Conservation (phyloP, 2,329 filamentous ascomycete genomes). For the Fusarium luffae region DNA sequence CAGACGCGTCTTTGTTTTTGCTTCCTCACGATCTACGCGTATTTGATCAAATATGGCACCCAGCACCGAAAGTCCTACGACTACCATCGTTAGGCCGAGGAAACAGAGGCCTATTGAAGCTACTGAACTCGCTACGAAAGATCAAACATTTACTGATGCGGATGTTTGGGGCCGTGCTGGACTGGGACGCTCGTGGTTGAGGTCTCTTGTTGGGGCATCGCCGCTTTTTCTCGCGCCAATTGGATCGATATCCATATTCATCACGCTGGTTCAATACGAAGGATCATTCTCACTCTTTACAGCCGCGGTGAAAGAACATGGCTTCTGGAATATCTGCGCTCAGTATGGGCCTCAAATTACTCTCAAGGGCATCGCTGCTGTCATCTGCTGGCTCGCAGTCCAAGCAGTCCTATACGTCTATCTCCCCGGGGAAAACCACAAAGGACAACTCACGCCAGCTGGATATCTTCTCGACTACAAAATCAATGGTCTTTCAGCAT, state of each 20-base stretch:
- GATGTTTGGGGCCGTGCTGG: constrained; percentile 43
- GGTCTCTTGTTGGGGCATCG: constrained; percentile 38
- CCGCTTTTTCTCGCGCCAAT: constrained; percentile 42
- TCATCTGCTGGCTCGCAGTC: constrained; percentile 18
- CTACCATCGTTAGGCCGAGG: background rate
- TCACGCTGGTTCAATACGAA: constrained; percentile 39
- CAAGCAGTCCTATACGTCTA: constrained; percentile 32
- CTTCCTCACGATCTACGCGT: background rate
- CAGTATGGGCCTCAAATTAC: constrained; percentile 32
- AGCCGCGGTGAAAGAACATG: constrained; percentile 11
- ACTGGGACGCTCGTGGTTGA: constrained; percentile 39
- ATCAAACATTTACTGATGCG: background rate
- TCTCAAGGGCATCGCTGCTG: constrained; percentile 24
- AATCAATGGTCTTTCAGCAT: constrained; percentile 57
- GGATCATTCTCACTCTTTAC: constrained; percentile 33
- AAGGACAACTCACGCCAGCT: constrained; percentile 56
- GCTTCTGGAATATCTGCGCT: constrained; percentile 32
- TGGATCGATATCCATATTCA: constrained; percentile 38
- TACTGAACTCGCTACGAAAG: background rate
- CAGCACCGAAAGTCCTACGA: constrained; percentile 12
- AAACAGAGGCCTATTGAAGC: background rate
- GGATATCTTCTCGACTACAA: constrained; percentile 56
- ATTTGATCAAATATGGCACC: background rate
- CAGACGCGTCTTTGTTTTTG: background rate
- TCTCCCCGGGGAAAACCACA: constrained; percentile 31